Percentiles rank a stretch among this genome's conserved stretches.
These are phyloP conservation scores for Evernia prunastri DNA, from an alignment of 495 filamentous ascomycete species.

Conservation along the genomic window DNA sequence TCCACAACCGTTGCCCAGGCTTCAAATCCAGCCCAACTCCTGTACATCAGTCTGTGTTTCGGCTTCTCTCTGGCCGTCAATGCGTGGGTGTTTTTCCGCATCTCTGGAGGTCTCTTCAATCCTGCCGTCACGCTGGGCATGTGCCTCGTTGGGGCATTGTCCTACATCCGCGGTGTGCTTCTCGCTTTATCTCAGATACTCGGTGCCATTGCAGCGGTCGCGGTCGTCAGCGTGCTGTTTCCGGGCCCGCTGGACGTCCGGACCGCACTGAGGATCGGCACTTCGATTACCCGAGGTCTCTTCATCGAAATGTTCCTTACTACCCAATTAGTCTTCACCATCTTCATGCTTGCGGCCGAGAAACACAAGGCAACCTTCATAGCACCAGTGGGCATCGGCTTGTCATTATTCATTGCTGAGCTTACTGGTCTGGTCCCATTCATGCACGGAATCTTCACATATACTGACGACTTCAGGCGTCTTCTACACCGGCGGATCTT, in stretches of 20 bases:
- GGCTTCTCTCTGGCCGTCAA: conserved; percentile 61
- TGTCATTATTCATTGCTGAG: conserved; percentile 48
- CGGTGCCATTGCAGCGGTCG: conserved; percentile 51
- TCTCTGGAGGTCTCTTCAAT: conserved; percentile 62
- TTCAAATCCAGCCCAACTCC: conserved; percentile 29
- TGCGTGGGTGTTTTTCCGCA: conserved; percentile 61
- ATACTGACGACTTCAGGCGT: conserved; percentile 34
- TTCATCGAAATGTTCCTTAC: conserved; percentile 54
- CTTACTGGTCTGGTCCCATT: conserved; percentile 25
- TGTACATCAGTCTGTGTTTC: conserved; percentile 52
- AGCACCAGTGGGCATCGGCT: conserved; percentile 41
- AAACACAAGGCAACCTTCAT: conserved; percentile 44
- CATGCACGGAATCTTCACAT: too few species aligned
- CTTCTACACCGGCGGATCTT: conserved; percentile 53
- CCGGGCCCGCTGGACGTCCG: conserved; percentile 43
- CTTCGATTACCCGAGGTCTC: conserved; percentile 44
- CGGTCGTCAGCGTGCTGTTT: conserved; percentile 47
- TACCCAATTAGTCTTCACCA: conserved; percentile 47
- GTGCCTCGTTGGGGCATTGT: conserved; percentile 49
- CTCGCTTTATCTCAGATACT: conserved; percentile 51
- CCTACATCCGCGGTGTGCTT: conserved; percentile 41
- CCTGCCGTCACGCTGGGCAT: conserved; percentile 47
- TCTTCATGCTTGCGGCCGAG: conserved; percentile 52
- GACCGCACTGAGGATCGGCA: conserved; percentile 37
- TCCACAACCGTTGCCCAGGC: conserved; percentile 15